Conservation (phyloP, 2,329 filamentous ascomycete genomes). For the Thielaviopsis euricoi region DNA sequence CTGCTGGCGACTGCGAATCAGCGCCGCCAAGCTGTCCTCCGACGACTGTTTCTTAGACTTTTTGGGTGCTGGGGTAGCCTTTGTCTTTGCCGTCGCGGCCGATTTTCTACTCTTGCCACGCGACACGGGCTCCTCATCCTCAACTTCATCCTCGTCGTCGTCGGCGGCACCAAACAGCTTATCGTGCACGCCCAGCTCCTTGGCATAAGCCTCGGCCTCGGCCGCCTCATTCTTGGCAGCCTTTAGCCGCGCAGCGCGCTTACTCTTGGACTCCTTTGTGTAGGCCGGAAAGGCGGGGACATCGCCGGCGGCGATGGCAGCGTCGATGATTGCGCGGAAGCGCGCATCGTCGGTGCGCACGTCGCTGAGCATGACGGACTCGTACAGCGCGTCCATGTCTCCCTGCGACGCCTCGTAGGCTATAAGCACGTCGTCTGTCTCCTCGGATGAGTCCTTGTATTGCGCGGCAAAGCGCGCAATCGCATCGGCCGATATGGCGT, state of each 20-base stretch:
- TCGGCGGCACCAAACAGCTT: slow-evolving; percentile 39
- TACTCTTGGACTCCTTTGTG: slow-evolving; percentile 52
- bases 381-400: slow-evolving; percentile 61
- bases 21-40: slow-evolving; percentile 45
- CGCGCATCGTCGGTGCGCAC: slow-evolving; percentile 71
- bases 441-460: slow-evolving; percentile 79
- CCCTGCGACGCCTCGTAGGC: slow-evolving; percentile 62
- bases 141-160: slow-evolving; percentile 18
- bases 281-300: slow-evolving; percentile 54
- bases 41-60: slow-evolving; percentile 26
- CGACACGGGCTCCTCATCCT: background rate
- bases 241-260: slow-evolving; percentile 40
- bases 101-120: background rate
- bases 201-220: slow-evolving; percentile 60
- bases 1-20: slow-evolving; percentile 59
- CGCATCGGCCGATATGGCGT: slow-evolving; percentile 55
- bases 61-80: slow-evolving; percentile 13
- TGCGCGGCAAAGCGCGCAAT: slow-evolving; percentile 60
- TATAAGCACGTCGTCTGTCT: slow-evolving; percentile 57
- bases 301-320: slow-evolving; percentile 55
- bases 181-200: slow-evolving; percentile 58
- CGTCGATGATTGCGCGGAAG: slow-evolving; percentile 65
- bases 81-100: background rate
- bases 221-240: slow-evolving; percentile 49
- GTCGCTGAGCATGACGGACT: slow-evolving; percentile 73